phyloP scores from a whole-genome alignment of 2,329 filamentous ascomycete genomes.

The Xylaria hypoxylon region DNA sequence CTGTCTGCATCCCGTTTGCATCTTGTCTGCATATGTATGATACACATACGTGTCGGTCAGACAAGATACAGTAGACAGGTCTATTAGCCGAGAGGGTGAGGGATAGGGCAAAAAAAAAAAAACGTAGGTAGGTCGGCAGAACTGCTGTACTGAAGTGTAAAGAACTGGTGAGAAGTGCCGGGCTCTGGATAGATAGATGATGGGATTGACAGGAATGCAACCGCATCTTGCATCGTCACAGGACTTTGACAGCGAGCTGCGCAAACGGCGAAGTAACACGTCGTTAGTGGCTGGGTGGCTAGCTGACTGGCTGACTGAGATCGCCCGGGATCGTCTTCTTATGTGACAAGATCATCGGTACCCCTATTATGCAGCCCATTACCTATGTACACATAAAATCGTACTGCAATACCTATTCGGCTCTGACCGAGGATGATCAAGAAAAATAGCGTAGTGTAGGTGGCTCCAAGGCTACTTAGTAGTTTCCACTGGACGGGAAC shows the following conservation, averaged over 20 bases:
- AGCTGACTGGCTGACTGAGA: constrained; percentile 16
- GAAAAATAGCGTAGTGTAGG: too few relatives aligned
- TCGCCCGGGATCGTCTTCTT: constrained; percentile 21
- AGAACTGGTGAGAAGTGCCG: constrained; percentile 19
- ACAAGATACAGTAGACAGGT: constrained; percentile 2
- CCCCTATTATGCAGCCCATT: constrained; percentile 26
- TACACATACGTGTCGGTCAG: background rate
- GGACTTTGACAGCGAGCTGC: constrained; percentile 1
- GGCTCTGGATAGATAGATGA: background rate
- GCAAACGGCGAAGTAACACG: constrained; percentile 26
- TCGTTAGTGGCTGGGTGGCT: constrained; percentile 17
- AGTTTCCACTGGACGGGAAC: too few relatives aligned
- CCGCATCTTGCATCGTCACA: constrained; percentile 18
- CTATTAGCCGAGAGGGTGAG: background rate
- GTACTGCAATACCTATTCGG: background rate
- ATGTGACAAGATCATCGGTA: constrained; percentile 44
- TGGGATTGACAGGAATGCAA: constrained; percentile 14
- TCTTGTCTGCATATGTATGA: background rate
- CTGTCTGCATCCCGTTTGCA: background rate
- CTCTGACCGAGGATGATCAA: background rate
- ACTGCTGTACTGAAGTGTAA: background rate
- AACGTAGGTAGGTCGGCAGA: constrained; percentile 4
- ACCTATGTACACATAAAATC: background rate
- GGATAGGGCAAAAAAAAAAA: too few relatives aligned
- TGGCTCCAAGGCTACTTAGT: too few relatives aligned